phyloP scores from a whole-genome alignment of 371 early-diverging fungal genomes.

The Mortierella polycephala region DNA sequence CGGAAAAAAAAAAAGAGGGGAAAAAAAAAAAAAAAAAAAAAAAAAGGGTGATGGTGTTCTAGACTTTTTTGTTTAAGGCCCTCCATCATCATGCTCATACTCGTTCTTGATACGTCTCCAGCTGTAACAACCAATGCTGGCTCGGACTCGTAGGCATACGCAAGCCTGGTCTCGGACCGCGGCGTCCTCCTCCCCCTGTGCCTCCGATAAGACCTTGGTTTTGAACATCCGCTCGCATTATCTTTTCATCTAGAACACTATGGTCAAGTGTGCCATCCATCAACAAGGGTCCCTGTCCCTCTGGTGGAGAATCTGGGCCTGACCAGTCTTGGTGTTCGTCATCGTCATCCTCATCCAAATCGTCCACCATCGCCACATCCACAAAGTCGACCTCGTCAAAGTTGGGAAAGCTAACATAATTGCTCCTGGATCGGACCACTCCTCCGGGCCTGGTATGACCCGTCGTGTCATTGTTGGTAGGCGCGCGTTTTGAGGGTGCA shows the following conservation, averaged over 20 bases:
- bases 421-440: slow-evolving; percentile 44
- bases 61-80: slow-evolving; percentile 1
- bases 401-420: slow-evolving; percentile 53
- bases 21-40: background rate
- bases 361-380: slow-evolving; percentile 47
- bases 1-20: background rate
- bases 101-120: slow-evolving; percentile 39
- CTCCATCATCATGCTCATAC: slow-evolving; percentile 23
- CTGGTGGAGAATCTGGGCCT: slow-evolving; percentile 35
- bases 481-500: slow-evolving; percentile 28
- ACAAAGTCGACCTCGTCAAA: slow-evolving; percentile 55
- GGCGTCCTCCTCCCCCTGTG: background rate
- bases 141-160: slow-evolving; percentile 47
- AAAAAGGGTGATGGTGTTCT: background rate
- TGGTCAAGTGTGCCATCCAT: slow-evolving; percentile 1
- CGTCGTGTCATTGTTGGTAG: background rate
- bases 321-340: slow-evolving; percentile 35
- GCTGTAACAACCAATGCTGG: slow-evolving; percentile 44
- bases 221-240: background rate
- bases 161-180: slow-evolving; percentile 1
- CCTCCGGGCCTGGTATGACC: background rate
- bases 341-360: slow-evolving; percentile 38
- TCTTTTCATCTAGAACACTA: slow-evolving; percentile 16
- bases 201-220: too few species aligned
- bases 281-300: slow-evolving; percentile 14